A percentile compares a stretch with the other conserved stretches of the same genome.
phyloP scores from a whole-genome alignment of 495 filamentous ascomycete genomes.

The Xylaria intraflava region DNA sequence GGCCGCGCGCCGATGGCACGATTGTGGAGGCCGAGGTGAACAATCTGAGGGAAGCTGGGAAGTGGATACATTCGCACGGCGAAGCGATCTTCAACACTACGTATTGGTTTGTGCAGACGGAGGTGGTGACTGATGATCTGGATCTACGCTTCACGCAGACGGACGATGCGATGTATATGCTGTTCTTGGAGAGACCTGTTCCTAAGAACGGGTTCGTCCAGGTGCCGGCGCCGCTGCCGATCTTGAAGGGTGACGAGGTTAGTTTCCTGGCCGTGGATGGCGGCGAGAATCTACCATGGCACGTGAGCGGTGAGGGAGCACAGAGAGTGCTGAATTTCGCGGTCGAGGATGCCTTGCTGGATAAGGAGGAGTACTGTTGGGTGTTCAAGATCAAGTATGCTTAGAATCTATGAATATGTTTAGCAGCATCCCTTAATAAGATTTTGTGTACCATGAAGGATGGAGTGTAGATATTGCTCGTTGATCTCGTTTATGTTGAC shows the following conservation, averaged over 20 bases:
- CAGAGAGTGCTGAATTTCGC: constrained; percentile 20
- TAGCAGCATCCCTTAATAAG: background rate
- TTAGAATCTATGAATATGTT: background rate
- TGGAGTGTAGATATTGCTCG: background rate
- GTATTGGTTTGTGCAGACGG: constrained; percentile 49
- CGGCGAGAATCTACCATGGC: constrained; percentile 28
- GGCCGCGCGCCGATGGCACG: constrained; percentile 46
- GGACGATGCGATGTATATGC: constrained; percentile 47
- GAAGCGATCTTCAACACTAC: constrained; percentile 52
- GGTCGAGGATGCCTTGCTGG: constrained; percentile 25
- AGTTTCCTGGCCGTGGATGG: constrained; percentile 41
- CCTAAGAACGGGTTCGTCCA: constrained; percentile 20
- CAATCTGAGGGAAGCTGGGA: constrained; percentile 41
- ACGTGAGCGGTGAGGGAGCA: constrained; percentile 22
- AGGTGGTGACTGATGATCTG: constrained; percentile 26
- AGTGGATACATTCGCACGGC: constrained; percentile 45
- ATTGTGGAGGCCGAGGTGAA: constrained; percentile 43
- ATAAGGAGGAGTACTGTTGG: constrained; percentile 42
- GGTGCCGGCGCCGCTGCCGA: constrained; percentile 40
- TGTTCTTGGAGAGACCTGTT: constrained; percentile 37
- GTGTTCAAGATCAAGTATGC: constrained; percentile 44
- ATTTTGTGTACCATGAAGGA: background rate
- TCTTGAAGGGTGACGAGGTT: constrained; percentile 36
- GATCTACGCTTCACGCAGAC: constrained; percentile 48
- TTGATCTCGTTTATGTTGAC: background rate